Evolutionary conservation across 2,329 filamentous ascomycete genomes (phyloP).

Genomic region (Clathrospora elynae): DNA sequence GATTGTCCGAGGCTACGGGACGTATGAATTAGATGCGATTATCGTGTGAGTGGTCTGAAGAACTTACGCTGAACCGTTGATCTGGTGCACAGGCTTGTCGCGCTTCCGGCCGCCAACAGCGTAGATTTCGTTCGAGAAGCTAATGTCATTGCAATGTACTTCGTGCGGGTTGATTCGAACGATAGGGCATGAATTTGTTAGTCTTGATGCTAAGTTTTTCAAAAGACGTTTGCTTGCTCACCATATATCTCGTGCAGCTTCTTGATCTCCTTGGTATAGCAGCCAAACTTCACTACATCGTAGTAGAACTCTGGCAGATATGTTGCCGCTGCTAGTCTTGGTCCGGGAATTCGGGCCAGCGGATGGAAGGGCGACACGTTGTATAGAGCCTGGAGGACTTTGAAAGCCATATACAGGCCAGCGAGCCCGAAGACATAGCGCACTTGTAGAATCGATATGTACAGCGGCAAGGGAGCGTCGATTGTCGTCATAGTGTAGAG

Average conservation of each 20-base stretch:
- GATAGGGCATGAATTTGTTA: conserved; percentile 32
- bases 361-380: conserved; percentile 38
- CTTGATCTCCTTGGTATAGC: conserved; percentile 42
- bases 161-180: conserved; percentile 44
- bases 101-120: conserved; percentile 32
- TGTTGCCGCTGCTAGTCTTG: conserved; percentile 44
- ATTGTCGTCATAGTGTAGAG: too few species aligned
- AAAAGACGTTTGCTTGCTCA: conserved; percentile 7
- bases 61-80: conserved; percentile 35
- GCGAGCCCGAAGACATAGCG: conserved; percentile 7
- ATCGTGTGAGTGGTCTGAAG: neutral
- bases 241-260: conserved; percentile 47
- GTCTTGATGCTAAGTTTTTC: neutral
- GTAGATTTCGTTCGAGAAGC: conserved; percentile 40
- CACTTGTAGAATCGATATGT: neutral
- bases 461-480: too few species aligned
- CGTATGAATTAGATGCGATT: neutral
- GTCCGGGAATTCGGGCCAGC: conserved; percentile 40
- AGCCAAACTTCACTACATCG: conserved; percentile 41
- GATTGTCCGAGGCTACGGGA: conserved; percentile 23
- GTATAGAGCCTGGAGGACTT: conserved; percentile 26
- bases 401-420: conserved; percentile 21
- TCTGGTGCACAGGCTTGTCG: conserved; percentile 33
- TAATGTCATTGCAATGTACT: conserved; percentile 39
- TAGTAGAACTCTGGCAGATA: conserved; percentile 46